Percentiles rank a stretch among this genome's conserved stretches.
Conservation (phyloP, 192 early-diverging fungal species). For the Coemansia sp. region DNA sequence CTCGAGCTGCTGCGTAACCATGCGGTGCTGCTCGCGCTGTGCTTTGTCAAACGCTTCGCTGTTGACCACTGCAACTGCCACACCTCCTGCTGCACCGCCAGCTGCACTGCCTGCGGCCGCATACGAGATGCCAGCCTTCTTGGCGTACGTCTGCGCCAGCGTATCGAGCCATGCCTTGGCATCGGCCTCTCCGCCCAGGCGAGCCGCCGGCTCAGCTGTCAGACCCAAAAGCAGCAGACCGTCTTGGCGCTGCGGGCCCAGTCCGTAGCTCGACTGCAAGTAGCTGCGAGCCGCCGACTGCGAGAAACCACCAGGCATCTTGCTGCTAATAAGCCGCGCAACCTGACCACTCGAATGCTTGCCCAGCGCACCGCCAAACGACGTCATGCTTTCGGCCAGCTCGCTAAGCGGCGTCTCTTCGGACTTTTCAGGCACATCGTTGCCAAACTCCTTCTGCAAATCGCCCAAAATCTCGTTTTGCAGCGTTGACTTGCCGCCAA, state of each 20-base stretch:
- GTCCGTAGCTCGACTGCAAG: neutral
- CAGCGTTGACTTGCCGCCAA: constrained; percentile 92
- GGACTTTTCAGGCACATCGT: constrained; percentile 75
- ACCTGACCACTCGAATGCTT: constrained; percentile 54
- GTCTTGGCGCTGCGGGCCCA: constrained; percentile 76
- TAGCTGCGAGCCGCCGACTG: neutral
- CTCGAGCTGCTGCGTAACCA: constrained; percentile 85
- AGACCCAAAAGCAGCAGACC: constrained; percentile 78
- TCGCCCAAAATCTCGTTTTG: constrained; percentile 95
- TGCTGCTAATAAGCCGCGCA: constrained; percentile 1
- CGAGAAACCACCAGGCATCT: constrained; percentile 56
- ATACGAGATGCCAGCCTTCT: constrained; percentile 73
- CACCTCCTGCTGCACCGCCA: constrained; percentile 19
- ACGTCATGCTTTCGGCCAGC: constrained; percentile 1
- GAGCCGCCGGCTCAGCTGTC: constrained; percentile 15
- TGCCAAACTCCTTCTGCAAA: constrained; percentile 55
- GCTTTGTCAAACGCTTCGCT: constrained; percentile 87
- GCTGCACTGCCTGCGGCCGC: constrained; percentile 53
- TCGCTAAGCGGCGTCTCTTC: constrained; percentile 5
- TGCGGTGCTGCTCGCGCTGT: constrained; percentile 72
- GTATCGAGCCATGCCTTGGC: constrained; percentile 88
- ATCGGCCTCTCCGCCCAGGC: constrained; percentile 66
- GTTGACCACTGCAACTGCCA: constrained; percentile 71
- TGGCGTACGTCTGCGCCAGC: constrained; percentile 73
- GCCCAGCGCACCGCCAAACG: constrained; percentile 65